Evolutionary conservation across 2,329 filamentous ascomycete genomes (phyloP).

Genomic region (Aspergillus vadensis): DNA sequence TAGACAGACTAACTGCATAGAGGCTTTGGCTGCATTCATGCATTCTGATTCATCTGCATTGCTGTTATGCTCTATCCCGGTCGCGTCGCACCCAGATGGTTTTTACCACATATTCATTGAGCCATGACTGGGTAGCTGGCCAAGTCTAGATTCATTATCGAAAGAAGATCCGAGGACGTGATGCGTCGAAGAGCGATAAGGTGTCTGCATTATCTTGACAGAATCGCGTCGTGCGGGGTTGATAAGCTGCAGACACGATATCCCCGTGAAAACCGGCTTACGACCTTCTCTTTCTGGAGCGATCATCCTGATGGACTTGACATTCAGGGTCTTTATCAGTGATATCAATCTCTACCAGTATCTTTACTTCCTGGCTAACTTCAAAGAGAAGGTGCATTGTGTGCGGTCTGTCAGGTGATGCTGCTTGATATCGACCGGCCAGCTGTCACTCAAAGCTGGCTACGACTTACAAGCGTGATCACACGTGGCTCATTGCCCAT

Average conservation of each 20-base stretch:
- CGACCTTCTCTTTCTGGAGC: conserved; percentile 7
- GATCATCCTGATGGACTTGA: not conserved
- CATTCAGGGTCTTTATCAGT: not conserved
- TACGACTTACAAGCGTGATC: too few species aligned
- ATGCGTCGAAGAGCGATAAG: not conserved
- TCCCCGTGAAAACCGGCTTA: not conserved
- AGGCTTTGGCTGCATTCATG: too few species aligned
- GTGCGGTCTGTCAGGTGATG: not conserved
- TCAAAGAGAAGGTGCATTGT: not conserved
- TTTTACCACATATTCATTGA: not conserved
- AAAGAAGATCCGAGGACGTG: not conserved
- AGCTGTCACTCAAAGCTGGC: too few species aligned
- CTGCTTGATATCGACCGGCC: not conserved
- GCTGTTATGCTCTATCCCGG: not conserved
- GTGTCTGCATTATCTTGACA: not conserved
- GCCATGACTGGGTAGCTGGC: not conserved
- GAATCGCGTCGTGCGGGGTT: conserved; percentile 6
- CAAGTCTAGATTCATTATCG: not conserved
- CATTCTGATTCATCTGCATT: not conserved
- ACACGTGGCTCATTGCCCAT: too few species aligned
- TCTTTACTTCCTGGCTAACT: not conserved
- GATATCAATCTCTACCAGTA: not conserved
- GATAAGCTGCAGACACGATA: conserved; percentile 4
- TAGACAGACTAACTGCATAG: too few species aligned
- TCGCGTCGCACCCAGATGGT: not conserved